A percentile compares a stretch with the other conserved stretches of the same genome.
Conservation (phyloP, 2,329 filamentous ascomycete genomes). For the Esteya vermicola region DNA sequence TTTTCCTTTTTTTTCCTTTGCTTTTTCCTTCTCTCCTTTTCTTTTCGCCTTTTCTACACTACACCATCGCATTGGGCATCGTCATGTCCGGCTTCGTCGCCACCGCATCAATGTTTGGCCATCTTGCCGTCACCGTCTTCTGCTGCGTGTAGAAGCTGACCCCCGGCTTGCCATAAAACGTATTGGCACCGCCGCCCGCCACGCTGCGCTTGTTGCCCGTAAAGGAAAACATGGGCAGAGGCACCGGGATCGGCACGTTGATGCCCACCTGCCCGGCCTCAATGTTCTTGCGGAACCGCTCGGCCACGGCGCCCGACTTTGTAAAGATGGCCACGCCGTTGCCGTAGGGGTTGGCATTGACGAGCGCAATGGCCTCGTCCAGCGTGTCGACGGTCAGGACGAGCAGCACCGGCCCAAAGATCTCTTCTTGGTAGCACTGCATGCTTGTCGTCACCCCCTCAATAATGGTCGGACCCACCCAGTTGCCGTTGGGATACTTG, state of each 20-base stretch:
- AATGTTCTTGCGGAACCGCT: slow-evolving; percentile 63
- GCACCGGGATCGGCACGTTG: slow-evolving; percentile 66
- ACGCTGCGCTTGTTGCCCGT: slow-evolving; percentile 77
- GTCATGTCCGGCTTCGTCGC: slow-evolving; percentile 71
- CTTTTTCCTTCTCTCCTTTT: neutral
- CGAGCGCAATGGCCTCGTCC: slow-evolving; percentile 64
- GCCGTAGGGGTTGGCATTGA: slow-evolving; percentile 76
- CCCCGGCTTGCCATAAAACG: slow-evolving; percentile 88
- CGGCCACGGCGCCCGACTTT: slow-evolving; percentile 58
- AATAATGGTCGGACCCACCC: slow-evolving; percentile 72
- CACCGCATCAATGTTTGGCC: slow-evolving; percentile 73
- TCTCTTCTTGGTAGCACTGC: slow-evolving; percentile 73
- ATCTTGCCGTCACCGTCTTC: slow-evolving; percentile 90
- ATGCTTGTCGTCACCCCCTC: slow-evolving; percentile 65
- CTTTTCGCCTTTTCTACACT: neutral
- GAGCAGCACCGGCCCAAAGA: slow-evolving; percentile 73
- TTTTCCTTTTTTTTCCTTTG: neutral
- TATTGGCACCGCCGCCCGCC: slow-evolving; percentile 80
- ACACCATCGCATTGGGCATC: slow-evolving; percentile 48
- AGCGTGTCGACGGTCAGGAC: slow-evolving; percentile 65
- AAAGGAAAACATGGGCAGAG: slow-evolving; percentile 57
- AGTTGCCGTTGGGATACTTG: slow-evolving; percentile 77
- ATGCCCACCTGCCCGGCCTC: slow-evolving; percentile 77
- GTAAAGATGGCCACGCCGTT: slow-evolving; percentile 81
- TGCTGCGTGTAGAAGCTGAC: slow-evolving; percentile 91